These are phyloP conservation scores for Gnomoniopsis sp. DNA, from an alignment of 2,329 filamentous ascomycete species.

Conservation along the genomic window DNA sequence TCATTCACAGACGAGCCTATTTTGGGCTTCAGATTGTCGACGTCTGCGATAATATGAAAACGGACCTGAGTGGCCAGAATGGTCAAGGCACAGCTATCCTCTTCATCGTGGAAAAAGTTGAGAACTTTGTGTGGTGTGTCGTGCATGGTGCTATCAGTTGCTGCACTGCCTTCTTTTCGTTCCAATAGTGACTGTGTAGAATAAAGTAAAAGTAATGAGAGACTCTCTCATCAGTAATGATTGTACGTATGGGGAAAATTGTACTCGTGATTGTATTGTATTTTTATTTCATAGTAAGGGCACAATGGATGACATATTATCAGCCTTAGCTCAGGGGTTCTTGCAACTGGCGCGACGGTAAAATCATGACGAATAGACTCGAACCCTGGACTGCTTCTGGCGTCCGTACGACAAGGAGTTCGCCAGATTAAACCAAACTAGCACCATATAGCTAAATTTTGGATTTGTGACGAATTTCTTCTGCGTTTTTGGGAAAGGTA, in stretches of 20 bases:
- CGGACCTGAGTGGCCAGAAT: not conserved
- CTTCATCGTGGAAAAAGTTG: slow-evolving; percentile 8
- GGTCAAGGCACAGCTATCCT: slow-evolving; percentile 5
- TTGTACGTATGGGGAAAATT: too few relatives aligned
- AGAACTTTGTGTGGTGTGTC: not conserved
- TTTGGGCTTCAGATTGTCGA: not conserved
- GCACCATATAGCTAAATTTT: too few relatives aligned
- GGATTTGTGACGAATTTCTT: too few relatives aligned
- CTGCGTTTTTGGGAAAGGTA: too few relatives aligned
- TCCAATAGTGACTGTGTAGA: too few relatives aligned
- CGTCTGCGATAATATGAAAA: slow-evolving; percentile 8
- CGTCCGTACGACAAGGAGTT: too few relatives aligned
- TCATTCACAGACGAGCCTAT: not conserved
- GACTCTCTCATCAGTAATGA: too few relatives aligned
- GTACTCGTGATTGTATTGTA: too few relatives aligned
- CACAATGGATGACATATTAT: not conserved
- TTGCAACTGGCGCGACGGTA: not conserved
- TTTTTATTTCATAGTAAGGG: too few relatives aligned
- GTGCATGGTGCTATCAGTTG: not conserved
- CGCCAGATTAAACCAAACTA: too few relatives aligned
- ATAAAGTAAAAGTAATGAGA: too few relatives aligned
- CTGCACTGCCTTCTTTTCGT: not conserved
- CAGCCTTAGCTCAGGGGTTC: not conserved
- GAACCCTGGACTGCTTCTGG: not conserved
- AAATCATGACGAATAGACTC: not conserved